Percentiles rank a stretch among this genome's conserved stretches.
Evolutionary conservation across 192 early-diverging fungal species (phyloP).

Genomic region (Coemansia sp.): DNA sequence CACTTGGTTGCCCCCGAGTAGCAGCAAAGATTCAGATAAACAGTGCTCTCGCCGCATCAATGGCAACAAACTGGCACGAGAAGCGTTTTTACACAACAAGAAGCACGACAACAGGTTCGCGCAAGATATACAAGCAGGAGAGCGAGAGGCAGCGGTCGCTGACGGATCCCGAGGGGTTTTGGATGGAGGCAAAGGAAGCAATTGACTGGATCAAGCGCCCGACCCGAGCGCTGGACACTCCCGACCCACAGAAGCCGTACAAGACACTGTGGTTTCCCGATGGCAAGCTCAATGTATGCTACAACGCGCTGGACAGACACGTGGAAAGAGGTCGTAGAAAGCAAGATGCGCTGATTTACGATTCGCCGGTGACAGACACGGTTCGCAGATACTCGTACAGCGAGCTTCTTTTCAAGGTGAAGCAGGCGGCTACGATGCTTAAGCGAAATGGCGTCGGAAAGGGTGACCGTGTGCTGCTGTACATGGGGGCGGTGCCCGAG

Average conservation of each 20-base stretch:
- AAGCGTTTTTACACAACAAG: not conserved
- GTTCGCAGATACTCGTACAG: constrained; percentile 60
- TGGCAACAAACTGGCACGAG: not conserved
- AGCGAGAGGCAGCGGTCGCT: constrained; percentile 31
- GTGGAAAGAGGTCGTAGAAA: constrained; percentile 59
- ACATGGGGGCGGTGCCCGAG: constrained; percentile 83
- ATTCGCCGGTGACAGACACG: constrained; percentile 68
- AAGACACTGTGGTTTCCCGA: constrained; percentile 71
- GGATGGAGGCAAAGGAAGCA: constrained; percentile 41
- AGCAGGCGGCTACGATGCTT: constrained; percentile 66
- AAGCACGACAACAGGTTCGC: not conserved
- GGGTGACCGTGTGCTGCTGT: constrained; percentile 78
- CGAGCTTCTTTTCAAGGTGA: constrained; percentile 69
- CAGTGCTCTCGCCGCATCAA: not conserved
- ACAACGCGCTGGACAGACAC: constrained; percentile 81
- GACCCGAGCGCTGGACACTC: constrained; percentile 18
- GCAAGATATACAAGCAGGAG: constrained; percentile 20
- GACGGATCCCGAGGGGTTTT: constrained; percentile 43
- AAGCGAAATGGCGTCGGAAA: constrained; percentile 59
- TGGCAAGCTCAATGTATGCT: constrained; percentile 76
- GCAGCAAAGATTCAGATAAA: not conserved
- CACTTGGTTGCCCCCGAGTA: too few species aligned
- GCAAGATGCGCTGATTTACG: constrained; percentile 71
- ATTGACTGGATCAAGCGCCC: constrained; percentile 43
- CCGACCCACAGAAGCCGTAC: constrained; percentile 14